phyloP scores from a whole-genome alignment of 345 rosid species.

The Gynandropsis gynandra region DNA sequence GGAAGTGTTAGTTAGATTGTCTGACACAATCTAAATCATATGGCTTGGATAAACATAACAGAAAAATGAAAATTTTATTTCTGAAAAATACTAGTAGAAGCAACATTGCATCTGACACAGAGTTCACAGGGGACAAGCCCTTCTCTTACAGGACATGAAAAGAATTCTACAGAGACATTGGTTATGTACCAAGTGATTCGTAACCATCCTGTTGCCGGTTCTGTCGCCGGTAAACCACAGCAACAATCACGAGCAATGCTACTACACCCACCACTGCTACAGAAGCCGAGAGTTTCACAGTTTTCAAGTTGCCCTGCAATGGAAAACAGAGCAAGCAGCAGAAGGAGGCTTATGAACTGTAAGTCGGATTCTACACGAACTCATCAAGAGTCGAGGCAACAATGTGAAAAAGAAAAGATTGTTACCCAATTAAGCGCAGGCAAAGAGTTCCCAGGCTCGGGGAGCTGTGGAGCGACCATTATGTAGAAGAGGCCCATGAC shows the following conservation, averaged over 20 bases:
- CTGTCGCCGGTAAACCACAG: constrained; percentile 20
- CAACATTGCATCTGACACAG: too few relatives aligned
- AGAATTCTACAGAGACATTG: too few relatives aligned
- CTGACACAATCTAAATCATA: too few relatives aligned
- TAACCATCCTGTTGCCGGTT: constrained; percentile 37
- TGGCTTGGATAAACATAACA: too few relatives aligned
- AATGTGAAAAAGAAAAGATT: neutral
- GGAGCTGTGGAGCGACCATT: constrained; percentile 46
- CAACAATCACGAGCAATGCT: constrained; percentile 23
- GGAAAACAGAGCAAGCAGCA: neutral
- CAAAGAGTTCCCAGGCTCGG: constrained; percentile 22
- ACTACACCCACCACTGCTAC: constrained; percentile 27
- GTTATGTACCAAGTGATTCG: constrained; percentile 30
- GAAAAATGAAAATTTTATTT: too few relatives aligned
- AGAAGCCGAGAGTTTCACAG: constrained; percentile 7
- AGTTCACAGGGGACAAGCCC: too few relatives aligned
- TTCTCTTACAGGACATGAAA: too few relatives aligned
- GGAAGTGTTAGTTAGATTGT: too few relatives aligned
- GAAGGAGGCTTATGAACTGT: neutral
- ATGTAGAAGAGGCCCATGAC: constrained; percentile 86
- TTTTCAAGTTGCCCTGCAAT: constrained; percentile 17
- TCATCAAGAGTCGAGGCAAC: neutral
- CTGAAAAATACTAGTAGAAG: too few relatives aligned
- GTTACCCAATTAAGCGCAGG: constrained; percentile 31
- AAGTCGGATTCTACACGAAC: neutral